These are phyloP conservation scores for Byssothecium circinans DNA, from an alignment of 2,329 filamentous ascomycete genomes.

Conservation along the genomic window DNA sequence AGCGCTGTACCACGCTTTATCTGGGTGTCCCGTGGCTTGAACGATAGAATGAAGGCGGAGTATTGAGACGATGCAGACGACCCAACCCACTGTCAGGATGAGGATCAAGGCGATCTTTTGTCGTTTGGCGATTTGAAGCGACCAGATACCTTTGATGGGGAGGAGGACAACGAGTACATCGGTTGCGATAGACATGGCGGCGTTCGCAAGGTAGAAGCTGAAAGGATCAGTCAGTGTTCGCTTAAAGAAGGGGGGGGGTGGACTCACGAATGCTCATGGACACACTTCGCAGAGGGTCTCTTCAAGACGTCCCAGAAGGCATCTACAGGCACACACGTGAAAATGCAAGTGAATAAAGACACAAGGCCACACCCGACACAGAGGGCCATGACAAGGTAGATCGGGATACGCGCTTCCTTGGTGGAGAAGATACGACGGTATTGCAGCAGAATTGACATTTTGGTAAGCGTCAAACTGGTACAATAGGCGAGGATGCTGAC, in stretches of 20 bases:
- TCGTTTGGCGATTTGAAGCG: slow-evolving; percentile 21
- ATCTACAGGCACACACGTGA: slow-evolving; percentile 24
- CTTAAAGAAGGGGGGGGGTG: neutral
- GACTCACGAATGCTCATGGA: slow-evolving; percentile 20
- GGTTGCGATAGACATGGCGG: slow-evolving; percentile 26
- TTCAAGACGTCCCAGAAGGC: slow-evolving; percentile 25
- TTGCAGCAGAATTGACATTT: slow-evolving; percentile 33
- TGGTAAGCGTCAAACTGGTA: slow-evolving; percentile 24
- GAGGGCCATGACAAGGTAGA: slow-evolving; percentile 25
- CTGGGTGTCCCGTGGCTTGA: slow-evolving; percentile 14
- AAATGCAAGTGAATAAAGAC: slow-evolving; percentile 16
- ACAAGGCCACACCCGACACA: slow-evolving; percentile 19
- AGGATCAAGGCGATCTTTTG: slow-evolving; percentile 25
- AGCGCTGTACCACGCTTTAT: slow-evolving; percentile 26
- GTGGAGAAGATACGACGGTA: slow-evolving; percentile 31
- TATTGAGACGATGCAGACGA: slow-evolving; percentile 37
- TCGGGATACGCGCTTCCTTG: slow-evolving; percentile 23
- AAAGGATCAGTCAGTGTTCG: neutral
- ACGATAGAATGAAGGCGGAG: slow-evolving; percentile 28
- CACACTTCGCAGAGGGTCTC: slow-evolving; percentile 18
- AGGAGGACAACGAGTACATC: slow-evolving; percentile 29
- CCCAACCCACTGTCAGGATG: slow-evolving; percentile 35
- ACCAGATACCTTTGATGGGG: slow-evolving; percentile 28
- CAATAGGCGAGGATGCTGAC: slow-evolving; percentile 32
- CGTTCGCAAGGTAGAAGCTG: slow-evolving; percentile 26